These are phyloP conservation scores for Lachnellula arida DNA, from an alignment of 2,329 filamentous ascomycete species.

Conservation along the genomic window DNA sequence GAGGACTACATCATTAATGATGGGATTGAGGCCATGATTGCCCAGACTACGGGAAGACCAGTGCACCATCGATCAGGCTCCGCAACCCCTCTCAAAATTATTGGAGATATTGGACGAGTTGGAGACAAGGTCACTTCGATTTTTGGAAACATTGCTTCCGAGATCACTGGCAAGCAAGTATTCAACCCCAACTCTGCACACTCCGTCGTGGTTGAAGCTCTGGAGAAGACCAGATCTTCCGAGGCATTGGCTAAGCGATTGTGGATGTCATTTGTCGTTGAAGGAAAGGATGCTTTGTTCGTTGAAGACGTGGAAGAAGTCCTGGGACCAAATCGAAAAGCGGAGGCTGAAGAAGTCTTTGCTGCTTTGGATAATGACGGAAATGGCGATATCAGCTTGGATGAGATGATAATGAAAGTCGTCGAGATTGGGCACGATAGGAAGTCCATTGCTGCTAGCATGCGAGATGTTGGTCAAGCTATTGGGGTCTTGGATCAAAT, in stretches of 20 bases:
- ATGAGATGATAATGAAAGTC: conserved; percentile 79
- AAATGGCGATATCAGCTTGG: conserved; percentile 91
- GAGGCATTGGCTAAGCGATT: conserved; percentile 92
- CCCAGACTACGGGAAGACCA: conserved; percentile 45
- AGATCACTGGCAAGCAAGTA: conserved; percentile 92
- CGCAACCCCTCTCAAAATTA: conserved; percentile 71
- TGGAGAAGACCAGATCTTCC: conserved; percentile 77
- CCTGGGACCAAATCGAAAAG: conserved; percentile 66
- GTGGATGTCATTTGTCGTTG: conserved; percentile 97
- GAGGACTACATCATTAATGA: conserved; percentile 93
- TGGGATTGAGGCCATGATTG: conserved; percentile 65
- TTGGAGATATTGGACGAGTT: conserved; percentile 69
- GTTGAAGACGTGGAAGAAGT: conserved; percentile 83
- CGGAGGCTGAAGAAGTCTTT: conserved; percentile 85
- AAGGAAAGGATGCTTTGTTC: conserved; percentile 75
- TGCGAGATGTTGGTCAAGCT: conserved; percentile 96
- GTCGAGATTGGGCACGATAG: conserved; percentile 79
- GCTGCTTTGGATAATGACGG: conserved; percentile 73
- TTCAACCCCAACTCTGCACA: conserved; percentile 91
- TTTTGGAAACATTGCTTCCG: conserved; percentile 88
- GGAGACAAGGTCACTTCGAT: conserved; percentile 92
- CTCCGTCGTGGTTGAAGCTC: conserved; percentile 80
- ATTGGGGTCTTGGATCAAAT: conserved; percentile 87
- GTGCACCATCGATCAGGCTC: conserved; percentile 51
- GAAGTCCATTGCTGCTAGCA: conserved; percentile 84